phyloP scores from a whole-genome alignment of 2,329 filamentous ascomycete genomes.

The Trichoderma sp. region DNA sequence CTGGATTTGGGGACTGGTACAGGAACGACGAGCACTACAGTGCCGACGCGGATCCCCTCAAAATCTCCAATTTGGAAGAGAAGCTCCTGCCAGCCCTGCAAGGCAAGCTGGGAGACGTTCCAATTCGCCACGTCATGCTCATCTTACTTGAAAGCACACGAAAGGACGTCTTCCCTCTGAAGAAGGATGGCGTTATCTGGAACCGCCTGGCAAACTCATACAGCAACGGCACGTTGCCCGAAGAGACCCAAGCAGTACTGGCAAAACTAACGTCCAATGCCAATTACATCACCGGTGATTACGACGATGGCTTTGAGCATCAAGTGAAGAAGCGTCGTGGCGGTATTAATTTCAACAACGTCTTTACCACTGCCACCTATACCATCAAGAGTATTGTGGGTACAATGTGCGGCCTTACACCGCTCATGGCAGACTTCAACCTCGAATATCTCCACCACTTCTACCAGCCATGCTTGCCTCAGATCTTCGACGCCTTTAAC shows the following conservation, averaged over 20 bases:
- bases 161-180: slow-evolving; percentile 51
- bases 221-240: slow-evolving; percentile 40
- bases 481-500: slow-evolving; percentile 44
- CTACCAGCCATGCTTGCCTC: slow-evolving; percentile 51
- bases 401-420: slow-evolving; percentile 48
- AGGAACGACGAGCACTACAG: slow-evolving; percentile 39
- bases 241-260: slow-evolving; percentile 38
- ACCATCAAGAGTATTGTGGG: slow-evolving; percentile 50
- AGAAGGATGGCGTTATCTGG: slow-evolving; percentile 46
- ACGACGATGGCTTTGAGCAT: slow-evolving; percentile 42
- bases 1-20: slow-evolving; percentile 39
- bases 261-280: slow-evolving; percentile 40
- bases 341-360: slow-evolving; percentile 48
- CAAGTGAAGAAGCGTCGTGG: slow-evolving; percentile 37
- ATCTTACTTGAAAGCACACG: slow-evolving; percentile 51
- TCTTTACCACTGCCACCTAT: slow-evolving; percentile 48
- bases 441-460: slow-evolving; percentile 47
- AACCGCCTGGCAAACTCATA: slow-evolving; percentile 42
- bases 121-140: slow-evolving; percentile 50
- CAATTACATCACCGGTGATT: slow-evolving; percentile 43
- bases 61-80: slow-evolving; percentile 46
- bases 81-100: slow-evolving; percentile 38
- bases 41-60: slow-evolving; percentile 45
- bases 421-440: slow-evolving; percentile 49
- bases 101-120: slow-evolving; percentile 37